Base-by-base conservation (phyloP, 108 stramenopile genomes). In the Schizochytrium sp. region DNA sequence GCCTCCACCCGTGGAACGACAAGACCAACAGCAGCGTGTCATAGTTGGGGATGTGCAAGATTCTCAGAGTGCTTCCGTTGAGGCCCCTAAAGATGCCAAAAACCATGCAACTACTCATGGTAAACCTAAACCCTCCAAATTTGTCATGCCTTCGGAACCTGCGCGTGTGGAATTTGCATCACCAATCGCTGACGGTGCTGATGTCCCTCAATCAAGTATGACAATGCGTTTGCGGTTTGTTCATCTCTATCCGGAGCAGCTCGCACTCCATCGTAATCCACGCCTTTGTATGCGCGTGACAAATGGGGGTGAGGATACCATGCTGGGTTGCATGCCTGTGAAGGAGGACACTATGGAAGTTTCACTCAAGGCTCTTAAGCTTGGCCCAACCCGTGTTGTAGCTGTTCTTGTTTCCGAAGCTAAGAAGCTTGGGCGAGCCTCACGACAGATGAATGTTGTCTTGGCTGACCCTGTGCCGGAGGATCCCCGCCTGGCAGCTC, bases 191-290 rank as follows among this genome's bases (percentile, higher is more conserved):
- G 64, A 69, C 28, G 64, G 64, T 8, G 64, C 64, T 15, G 44
- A 44, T 44, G 64, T 69, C 19, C 64, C 64, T 10, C 64, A 69
- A 44, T 38, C 64, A 15, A 44, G 64, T 8, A 44, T 69, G 42
- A 69, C 64, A 44, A 8, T 69, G 0, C 64, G 64, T 0, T 38
- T 69, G 42, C 40, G 44, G 3, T 69, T 69, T 69, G 40, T 69
- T 44, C 64, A 69, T 44, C 64, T 69, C 64, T 69, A 44, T 69
- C 64, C 64, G 5, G 64, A 69, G 5, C 64, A 69, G 64, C 64
- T 69, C 44, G 12, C 64, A 7, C 64, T 69, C 64, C 64, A 69
- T 38, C 64, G 64, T 3, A 69, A 69, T 38, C 64, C 64, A 0
- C 64, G 64, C 28, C 64, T 69, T 38, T 69, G 64, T 0, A 69